Base-by-base conservation (phyloP, 1,284 basidiomycete species). In the Ustilago xerochloae region DNA sequence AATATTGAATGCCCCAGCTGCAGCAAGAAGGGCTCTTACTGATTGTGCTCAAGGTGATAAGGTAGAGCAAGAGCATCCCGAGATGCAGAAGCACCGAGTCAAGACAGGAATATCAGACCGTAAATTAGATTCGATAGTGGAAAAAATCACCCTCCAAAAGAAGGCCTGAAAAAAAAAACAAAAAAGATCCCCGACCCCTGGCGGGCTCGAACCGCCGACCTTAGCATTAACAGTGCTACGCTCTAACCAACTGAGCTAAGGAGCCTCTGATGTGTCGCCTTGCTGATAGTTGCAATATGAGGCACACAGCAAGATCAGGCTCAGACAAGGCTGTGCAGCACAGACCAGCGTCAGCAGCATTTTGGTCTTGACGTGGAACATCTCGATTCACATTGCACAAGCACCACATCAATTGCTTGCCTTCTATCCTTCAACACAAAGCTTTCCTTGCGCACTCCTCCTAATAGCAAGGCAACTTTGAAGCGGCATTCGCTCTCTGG, bases 241-340 rank as follows among this genome's bases (percentile, higher is more conserved):
- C 73, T 75, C 73, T 75, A 75, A 71, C 73, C 73, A 75, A 75
- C 73, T 75, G 73, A 75, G 73, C 73, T 68, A 75, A 43, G 62
- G 65, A 64, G 70, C 26, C 63, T 22, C 43, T 43, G 20, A 33
- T 49, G 16, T 28, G 12, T 1, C 0, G 30, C 32, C 24, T 6
- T 33, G 2, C 15, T 29, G 22, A 39, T 24, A 3, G 7, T 46
- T 28, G 8, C n/a, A n/a, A n/a, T n/a, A n/a, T n/a, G n/a, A n/a
- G n/a, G n/a, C n/a, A n/a, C n/a, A n/a, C n/a, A n/a, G n/a, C n/a
- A n/a, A 46, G 8, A 1, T 16, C 4, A 26, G 47, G 12, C 2
- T 20, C 13, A 20, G 4, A 20, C 2, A 20, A 18, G 28, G 47
- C 33, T 32, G 18, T 46, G 36, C 30, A 53, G 63, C 63, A 65